Evolutionary conservation across 1,139 yeast genomes (phyloP).

Genomic region (Lodderomyces elongisporus): DNA sequence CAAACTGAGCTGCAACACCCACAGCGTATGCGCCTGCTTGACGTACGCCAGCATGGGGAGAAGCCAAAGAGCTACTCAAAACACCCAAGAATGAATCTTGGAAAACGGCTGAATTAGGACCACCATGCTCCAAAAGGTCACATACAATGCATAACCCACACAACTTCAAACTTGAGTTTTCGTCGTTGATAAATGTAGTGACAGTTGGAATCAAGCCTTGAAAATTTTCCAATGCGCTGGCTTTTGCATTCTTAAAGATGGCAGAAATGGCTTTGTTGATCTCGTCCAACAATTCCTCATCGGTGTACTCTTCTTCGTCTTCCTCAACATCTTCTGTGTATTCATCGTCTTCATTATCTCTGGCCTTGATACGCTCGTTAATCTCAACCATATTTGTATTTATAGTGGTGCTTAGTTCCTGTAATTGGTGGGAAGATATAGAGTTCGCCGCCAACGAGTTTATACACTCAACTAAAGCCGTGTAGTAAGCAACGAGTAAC

Average conservation of each 20-base stretch:
- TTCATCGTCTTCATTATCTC: constrained; percentile 67
- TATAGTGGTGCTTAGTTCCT: constrained; percentile 55
- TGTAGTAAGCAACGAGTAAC: constrained; percentile 70
- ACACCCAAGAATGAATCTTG: constrained; percentile 61
- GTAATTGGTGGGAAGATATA: constrained; percentile 55
- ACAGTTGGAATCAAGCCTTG: constrained; percentile 53
- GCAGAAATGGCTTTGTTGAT: constrained; percentile 74
- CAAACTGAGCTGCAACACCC: constrained; percentile 81
- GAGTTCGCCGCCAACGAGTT: constrained; percentile 61
- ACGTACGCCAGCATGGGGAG: constrained; percentile 69
- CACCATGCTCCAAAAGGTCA: constrained; percentile 76
- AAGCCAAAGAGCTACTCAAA: constrained; percentile 60
- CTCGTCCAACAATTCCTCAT: constrained; percentile 84
- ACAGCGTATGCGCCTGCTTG: constrained; percentile 85
- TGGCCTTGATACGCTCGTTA: constrained; percentile 63
- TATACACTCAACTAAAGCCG: constrained; percentile 65
- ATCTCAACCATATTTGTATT: constrained; percentile 62
- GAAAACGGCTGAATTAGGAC: constrained; percentile 59
- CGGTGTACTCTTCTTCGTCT: constrained; percentile 81
- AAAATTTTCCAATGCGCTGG: constrained; percentile 61
- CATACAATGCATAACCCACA: constrained; percentile 80
- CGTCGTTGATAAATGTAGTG: constrained; percentile 55
- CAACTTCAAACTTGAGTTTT: constrained; percentile 60
- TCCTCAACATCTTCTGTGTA: constrained; percentile 72
- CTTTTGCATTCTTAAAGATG: constrained; percentile 60